These are phyloP conservation scores for Aspergillus bombycis DNA, from an alignment of 2,329 filamentous ascomycete genomes.

Conservation along the genomic window DNA sequence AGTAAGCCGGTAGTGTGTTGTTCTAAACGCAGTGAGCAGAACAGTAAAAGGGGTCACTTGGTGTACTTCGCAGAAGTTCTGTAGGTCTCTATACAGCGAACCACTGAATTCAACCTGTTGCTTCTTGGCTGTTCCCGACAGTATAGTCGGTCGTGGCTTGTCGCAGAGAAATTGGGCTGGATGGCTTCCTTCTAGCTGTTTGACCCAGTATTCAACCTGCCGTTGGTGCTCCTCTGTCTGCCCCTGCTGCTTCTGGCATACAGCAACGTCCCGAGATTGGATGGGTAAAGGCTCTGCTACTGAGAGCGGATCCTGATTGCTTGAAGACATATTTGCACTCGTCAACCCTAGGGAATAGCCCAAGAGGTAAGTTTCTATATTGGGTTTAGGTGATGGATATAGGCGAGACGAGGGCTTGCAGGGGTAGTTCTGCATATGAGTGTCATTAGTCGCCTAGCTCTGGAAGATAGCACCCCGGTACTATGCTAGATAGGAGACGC, in stretches of 20 bases:
- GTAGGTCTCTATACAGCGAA: background rate
- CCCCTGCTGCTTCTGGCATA: slow-evolving; percentile 9
- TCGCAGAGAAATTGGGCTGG: slow-evolving; percentile 12
- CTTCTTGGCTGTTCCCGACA: slow-evolving; percentile 3
- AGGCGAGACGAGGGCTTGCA: background rate
- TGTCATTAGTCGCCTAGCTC: background rate
- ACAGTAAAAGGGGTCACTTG: slow-evolving; percentile 9
- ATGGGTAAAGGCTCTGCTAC: background rate
- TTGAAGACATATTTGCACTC: background rate
- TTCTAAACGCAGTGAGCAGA: slow-evolving; percentile 8
- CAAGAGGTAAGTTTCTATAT: background rate
- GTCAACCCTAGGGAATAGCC: background rate
- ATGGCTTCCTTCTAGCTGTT: slow-evolving; percentile 8
- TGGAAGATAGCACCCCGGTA: background rate
- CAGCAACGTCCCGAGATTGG: slow-evolving; percentile 10
- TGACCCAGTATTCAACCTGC: slow-evolving; percentile 12
- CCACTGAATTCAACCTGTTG: background rate
- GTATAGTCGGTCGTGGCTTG: background rate
- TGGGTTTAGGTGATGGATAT: background rate
- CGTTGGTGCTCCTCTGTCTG: background rate
- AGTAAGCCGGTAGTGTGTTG: slow-evolving; percentile 14
- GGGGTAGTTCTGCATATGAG: background rate
- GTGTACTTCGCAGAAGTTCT: background rate
- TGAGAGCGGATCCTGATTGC: background rate
- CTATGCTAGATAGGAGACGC: background rate